Percentiles rank a stretch among this genome's conserved stretches.
Evolutionary conservation across 1,139 yeast species (phyloP).

Genomic region (Kodamaea derodonti): DNA sequence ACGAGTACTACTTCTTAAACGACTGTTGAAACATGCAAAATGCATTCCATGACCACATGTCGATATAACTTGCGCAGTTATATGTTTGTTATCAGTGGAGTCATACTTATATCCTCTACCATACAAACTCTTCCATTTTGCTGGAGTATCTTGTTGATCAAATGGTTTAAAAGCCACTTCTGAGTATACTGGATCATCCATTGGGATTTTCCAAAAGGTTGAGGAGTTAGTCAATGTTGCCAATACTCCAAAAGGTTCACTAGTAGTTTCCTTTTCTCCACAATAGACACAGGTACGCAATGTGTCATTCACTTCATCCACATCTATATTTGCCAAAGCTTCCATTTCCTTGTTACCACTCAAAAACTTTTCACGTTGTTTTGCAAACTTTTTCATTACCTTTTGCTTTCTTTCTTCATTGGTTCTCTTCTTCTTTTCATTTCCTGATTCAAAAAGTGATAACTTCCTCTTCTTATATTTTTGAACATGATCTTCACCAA

Average conservation of each 20-base stretch:
- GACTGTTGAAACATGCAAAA: constrained; percentile 43
- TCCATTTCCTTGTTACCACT: constrained; percentile 26
- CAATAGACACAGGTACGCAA: constrained; percentile 60
- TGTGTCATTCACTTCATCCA: constrained; percentile 9
- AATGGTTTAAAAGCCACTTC: constrained; percentile 25
- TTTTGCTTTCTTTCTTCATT: constrained; percentile 36
- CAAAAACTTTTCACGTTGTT: constrained; percentile 37
- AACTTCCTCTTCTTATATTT: constrained; percentile 31
- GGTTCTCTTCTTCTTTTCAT: constrained; percentile 43
- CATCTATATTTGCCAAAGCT: constrained; percentile 7
- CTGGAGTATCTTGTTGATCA: constrained; percentile 15
- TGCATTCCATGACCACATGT: constrained; percentile 76
- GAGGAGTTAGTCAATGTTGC: constrained; percentile 35
- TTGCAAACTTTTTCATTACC: constrained; percentile 40
- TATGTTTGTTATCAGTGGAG: constrained; percentile 10
- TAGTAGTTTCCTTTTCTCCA: constrained; percentile 50
- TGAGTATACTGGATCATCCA: constrained; percentile 6
- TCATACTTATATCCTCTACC: constrained; percentile 25
- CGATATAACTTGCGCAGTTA: constrained; percentile 35
- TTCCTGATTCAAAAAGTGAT: constrained; percentile 27
- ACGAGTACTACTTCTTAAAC: constrained; percentile 3
- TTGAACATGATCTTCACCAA: constrained; percentile 53
- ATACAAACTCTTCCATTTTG: constrained; percentile 14
- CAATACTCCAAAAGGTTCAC: constrained; percentile 54
- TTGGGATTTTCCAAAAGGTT: constrained; percentile 49